Conservation (phyloP, 192 early-diverging fungal species). For the Backusella sp. region DNA sequence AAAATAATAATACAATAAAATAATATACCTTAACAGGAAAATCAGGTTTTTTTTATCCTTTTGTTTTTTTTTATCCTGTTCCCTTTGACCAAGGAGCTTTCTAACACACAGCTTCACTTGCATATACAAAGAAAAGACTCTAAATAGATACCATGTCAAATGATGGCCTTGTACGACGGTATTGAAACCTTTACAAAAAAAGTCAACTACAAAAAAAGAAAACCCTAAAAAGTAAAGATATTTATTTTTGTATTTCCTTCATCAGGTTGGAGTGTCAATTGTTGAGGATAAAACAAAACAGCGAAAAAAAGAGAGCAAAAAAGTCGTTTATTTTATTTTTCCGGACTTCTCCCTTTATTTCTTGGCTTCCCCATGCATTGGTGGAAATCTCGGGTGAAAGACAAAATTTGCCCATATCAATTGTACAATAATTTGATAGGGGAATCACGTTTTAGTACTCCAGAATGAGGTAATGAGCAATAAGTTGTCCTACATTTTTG, state of each 20-base stretch:
- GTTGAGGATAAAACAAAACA: neutral
- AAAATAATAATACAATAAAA: neutral
- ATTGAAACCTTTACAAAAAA: conserved; percentile 6
- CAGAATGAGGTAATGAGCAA: conserved; percentile 7
- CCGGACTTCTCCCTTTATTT: neutral
- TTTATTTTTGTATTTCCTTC: neutral
- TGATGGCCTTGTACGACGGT: neutral
- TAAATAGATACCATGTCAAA: conserved; percentile 1
- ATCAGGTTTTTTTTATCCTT: neutral
- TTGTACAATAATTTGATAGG: conserved; percentile 6
- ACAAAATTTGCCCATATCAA: neutral
- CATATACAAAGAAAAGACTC: neutral
- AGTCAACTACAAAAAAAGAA: neutral
- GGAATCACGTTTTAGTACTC: conserved; percentile 7
- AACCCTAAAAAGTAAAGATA: neutral
- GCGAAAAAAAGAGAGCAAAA: neutral
- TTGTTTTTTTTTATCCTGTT: neutral
- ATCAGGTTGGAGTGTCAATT: neutral
- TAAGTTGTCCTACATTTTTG: neutral
- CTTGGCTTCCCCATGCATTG: neutral
- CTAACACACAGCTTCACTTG: neutral
- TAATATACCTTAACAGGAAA: neutral
- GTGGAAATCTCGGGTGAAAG: neutral
- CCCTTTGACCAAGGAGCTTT: neutral
- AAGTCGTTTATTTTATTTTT: neutral